Evolutionary conservation across 495 filamentous ascomycete species (phyloP), one percentile per base, ranked within the genome.

Genomic region (Aspergillus egyptiacus): DNA sequence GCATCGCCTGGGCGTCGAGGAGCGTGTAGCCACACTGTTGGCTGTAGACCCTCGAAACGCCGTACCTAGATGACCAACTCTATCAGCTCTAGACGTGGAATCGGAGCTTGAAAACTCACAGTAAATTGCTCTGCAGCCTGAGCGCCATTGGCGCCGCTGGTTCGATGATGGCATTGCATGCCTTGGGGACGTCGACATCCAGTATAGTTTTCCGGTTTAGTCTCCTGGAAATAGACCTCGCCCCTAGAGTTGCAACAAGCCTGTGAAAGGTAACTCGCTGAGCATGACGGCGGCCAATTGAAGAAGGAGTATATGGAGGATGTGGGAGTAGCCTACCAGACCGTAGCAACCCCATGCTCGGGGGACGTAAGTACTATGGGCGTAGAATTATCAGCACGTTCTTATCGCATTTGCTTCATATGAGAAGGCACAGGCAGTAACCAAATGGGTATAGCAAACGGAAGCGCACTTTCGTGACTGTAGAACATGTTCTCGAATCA

Each of bases 61-160:
- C 90, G 62, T 85, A 91, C 35, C 84, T 87, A 47, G 20, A 10
- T 6, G 46, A n/a, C 25, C 28, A 37, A 17, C 48, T 33, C 7
- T 23, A 31, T 33, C 20, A 43, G 25, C 15, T 1, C 24, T 6
- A 7, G 18, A 14, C 11, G 15, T 15, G 34, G 22, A 35, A 20
- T 62, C 38, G 11, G 11, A 46, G 33, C 7, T 15, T 20, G 18
- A 42, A 27, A 11, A 18, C 76, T 60, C 65, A 83, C 71, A 98
- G 79, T 23, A 98, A 69, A 57, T 85, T 95, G 8, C 91, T 89
- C 64, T 98, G 93, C 25, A 98, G 78, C 13, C 93, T 84, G 59
- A 98, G 66, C 2, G 93, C 93, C 74, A 98, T 86, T 8, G 93
- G 93, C 5, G 86, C 90, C 19, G 82, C 84, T 0, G 93, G 90